phyloP scores from a whole-genome alignment of 2,329 filamentous ascomycete genomes.

The Pseudogymnoascus pannorum region DNA sequence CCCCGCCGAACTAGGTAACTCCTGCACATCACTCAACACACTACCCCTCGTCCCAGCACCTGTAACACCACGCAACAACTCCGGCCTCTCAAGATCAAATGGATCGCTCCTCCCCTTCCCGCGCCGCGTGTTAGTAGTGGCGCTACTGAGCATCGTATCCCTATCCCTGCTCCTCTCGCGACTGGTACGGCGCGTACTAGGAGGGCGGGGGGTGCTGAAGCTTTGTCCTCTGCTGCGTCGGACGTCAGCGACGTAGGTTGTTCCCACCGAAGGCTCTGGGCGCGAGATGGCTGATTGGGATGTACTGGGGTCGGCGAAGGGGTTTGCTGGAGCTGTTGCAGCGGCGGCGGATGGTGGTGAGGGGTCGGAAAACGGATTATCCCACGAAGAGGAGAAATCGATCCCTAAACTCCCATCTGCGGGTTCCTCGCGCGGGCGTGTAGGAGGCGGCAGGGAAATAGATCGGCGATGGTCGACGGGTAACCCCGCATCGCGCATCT shows the following conservation, averaged over 20 bases:
- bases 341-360: too few relatives aligned
- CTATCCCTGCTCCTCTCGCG: slow-evolving; percentile 24
- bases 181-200: slow-evolving; percentile 25
- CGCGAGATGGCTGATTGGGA: too few relatives aligned
- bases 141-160: slow-evolving; percentile 35
- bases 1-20: neutral
- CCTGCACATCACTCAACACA: neutral
- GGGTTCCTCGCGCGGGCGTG: slow-evolving; percentile 16
- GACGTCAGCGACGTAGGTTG: slow-evolving; percentile 41
- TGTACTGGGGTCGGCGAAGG: slow-evolving; percentile 20
- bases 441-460: slow-evolving; percentile 14
- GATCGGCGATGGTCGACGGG: slow-evolving; percentile 14
- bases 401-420: slow-evolving; percentile 21
- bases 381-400: slow-evolving; percentile 21
- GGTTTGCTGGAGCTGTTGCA: too few relatives aligned
- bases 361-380: slow-evolving; percentile 10
- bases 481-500: slow-evolving; percentile 17
- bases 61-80: slow-evolving; percentile 32
- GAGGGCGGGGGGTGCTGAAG: slow-evolving; percentile 23
- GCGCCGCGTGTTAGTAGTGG: slow-evolving; percentile 36
- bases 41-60: neutral
- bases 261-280: slow-evolving; percentile 25
- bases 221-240: slow-evolving; percentile 44
- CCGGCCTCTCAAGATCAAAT: slow-evolving; percentile 54
- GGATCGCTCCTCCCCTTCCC: slow-evolving; percentile 57